Base-by-base conservation (phyloP, 768 basidiomycete genomes). In the Mrakia frigida region DNA sequence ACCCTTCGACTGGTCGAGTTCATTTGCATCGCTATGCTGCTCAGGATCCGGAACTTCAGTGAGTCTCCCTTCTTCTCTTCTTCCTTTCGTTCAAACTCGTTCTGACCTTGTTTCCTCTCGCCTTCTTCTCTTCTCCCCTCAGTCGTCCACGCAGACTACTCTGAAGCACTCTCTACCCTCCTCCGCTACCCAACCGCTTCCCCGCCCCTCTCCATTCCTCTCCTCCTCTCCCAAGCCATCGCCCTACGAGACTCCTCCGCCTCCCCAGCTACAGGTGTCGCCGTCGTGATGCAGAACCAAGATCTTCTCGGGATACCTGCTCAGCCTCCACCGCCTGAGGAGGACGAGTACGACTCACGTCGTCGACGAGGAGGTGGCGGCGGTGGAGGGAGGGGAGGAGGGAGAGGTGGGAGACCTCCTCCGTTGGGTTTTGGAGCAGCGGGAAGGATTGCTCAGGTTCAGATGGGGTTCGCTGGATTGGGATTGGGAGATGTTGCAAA, bases 21-120 rank as follows among this genome's bases (percentile, higher is more conserved):
- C 90, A 85, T 96, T 70, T 94, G 93, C 81, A 90, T 98, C 28
- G 92, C 93, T 1, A 95, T 98, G 94, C 87, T 99, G 25, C 88
- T 98, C 74, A 89, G 97, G 73, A 92, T 98, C 80, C 90, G 97
- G 68, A 94, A 94, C 81, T 87, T 91, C 81, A 83, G 94, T 94
- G 80, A 84, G 92, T 85, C 33, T 35, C 56, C 31, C 21, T 2
- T 63, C 16, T 33, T 46, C 25, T 0, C 56, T 11, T 28, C 43
- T 16, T 43, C 56, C 41, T 35, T 5, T 72, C 70, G 50, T 16
- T 21, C 68, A 31, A n/a, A 70, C 13, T 68, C 25, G 18, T 10
- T 31, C 39, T 41, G 21, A 65, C 50, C n/a, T 46, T 70, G 25
- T 6, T 43, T 53, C 13, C 46, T 50, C 46, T 50, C 46, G 6